Percentiles rank a stretch among this genome's conserved stretches.
phyloP scores from a whole-genome alignment of 345 rosid species.

The Rhodamnia argentea region DNA sequence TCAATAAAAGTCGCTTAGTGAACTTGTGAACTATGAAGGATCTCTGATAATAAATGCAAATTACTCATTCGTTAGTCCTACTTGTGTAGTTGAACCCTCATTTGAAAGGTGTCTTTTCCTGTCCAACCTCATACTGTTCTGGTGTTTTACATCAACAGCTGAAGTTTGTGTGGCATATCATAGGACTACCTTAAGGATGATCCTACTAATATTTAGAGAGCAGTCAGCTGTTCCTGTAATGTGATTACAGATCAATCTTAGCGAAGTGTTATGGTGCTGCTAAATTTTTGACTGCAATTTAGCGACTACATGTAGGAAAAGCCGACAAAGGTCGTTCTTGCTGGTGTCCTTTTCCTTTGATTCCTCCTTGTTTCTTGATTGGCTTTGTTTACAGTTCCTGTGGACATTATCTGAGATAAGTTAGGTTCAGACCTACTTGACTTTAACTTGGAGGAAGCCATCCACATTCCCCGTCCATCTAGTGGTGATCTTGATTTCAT shows the following conservation, averaged over 20 bases:
- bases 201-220: neutral
- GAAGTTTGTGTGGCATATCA: neutral
- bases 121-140: neutral
- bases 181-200: neutral
- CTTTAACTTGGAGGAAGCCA: neutral
- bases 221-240: neutral
- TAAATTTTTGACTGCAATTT: neutral
- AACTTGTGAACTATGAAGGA: neutral
- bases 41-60: neutral
- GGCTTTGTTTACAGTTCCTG: neutral
- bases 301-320: neutral
- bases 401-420: neutral
- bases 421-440: neutral
- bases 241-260: neutral
- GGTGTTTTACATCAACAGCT: neutral
- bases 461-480: neutral
- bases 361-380: neutral
- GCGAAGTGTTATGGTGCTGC: neutral
- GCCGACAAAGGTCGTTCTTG: neutral
- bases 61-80: neutral
- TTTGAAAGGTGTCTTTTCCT: neutral
- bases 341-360: neutral
- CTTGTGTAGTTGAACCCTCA: neutral
- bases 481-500: neutral
- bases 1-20: neutral